phyloP scores from a whole-genome alignment of 768 basidiomycete species.

The Suillus paluster region DNA sequence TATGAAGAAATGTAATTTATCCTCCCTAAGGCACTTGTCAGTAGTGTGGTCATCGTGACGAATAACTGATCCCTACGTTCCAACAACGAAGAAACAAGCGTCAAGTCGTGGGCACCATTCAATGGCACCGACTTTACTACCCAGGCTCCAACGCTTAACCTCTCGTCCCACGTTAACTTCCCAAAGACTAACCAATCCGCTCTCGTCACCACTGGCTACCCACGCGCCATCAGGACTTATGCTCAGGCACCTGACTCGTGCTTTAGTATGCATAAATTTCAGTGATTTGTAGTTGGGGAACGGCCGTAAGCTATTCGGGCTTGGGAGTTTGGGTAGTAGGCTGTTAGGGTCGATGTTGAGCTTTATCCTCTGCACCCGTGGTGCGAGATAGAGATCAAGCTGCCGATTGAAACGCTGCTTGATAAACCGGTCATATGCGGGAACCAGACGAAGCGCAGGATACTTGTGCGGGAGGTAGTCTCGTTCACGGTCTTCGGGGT shows the following conservation, averaged over 20 bases:
- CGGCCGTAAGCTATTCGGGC: slow-evolving; percentile 86
- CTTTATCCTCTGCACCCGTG: slow-evolving; percentile 83
- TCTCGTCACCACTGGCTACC: slow-evolving; percentile 91
- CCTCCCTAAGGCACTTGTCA: slow-evolving; percentile 60
- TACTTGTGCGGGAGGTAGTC: slow-evolving; percentile 91
- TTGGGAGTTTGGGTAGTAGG: slow-evolving; percentile 92
- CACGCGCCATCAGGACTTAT: slow-evolving; percentile 90
- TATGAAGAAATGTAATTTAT: slow-evolving; percentile 75
- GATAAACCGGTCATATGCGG: slow-evolving; percentile 90
- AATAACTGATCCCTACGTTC: slow-evolving; percentile 59
- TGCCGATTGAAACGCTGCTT: slow-evolving; percentile 93
- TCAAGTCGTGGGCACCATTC: slow-evolving; percentile 95
- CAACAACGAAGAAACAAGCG: slow-evolving; percentile 77
- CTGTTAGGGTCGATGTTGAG: slow-evolving; percentile 92
- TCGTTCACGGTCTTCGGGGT: slow-evolving; percentile 87
- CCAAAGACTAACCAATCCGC: slow-evolving; percentile 87
- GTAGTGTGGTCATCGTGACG: slow-evolving; percentile 9
- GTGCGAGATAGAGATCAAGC: slow-evolving; percentile 95
- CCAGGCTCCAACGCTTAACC: slow-evolving; percentile 85
- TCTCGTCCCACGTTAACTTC: slow-evolving; percentile 90
- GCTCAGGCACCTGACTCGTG: slow-evolving; percentile 74
- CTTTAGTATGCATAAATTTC: slow-evolving; percentile 65
- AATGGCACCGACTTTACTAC: slow-evolving; percentile 76
- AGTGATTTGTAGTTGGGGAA: slow-evolving; percentile 90
- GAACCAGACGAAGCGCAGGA: slow-evolving; percentile 83